phyloP scores from a whole-genome alignment of 2,329 filamentous ascomycete genomes.

The Clonostachys solani region DNA sequence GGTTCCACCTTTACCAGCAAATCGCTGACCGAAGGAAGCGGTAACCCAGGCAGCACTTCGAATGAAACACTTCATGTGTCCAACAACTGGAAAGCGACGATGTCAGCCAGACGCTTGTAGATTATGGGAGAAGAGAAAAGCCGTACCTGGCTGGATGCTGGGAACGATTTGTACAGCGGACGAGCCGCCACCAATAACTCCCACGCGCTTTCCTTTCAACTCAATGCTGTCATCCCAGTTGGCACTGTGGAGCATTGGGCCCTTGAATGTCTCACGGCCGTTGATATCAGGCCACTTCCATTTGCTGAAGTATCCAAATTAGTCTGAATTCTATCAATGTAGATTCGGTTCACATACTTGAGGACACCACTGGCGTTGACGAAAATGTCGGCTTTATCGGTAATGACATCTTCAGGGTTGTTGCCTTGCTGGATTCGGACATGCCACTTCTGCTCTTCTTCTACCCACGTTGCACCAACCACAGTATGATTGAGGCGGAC shows the following conservation, averaged over 20 bases:
- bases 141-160: slow-evolving; percentile 7
- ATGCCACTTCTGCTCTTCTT: slow-evolving; percentile 3
- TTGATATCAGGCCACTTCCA: slow-evolving; percentile 51
- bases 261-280: slow-evolving; percentile 37
- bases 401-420: background rate
- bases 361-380: slow-evolving; percentile 7
- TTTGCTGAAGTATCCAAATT: background rate
- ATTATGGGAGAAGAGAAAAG: background rate
- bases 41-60: slow-evolving; percentile 37
- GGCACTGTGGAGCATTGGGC: slow-evolving; percentile 46
- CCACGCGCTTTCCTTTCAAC: slow-evolving; percentile 43
- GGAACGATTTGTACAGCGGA: slow-evolving; percentile 50
- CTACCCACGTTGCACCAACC: background rate
- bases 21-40: slow-evolving; percentile 21
- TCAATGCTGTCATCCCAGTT: slow-evolving; percentile 46
- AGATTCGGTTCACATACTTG: slow-evolving; percentile 3
- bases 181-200: slow-evolving; percentile 51
- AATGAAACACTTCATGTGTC: slow-evolving; percentile 30
- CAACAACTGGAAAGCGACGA: slow-evolving; percentile 11
- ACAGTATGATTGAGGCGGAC: background rate
- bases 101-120: slow-evolving; percentile 10
- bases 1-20: slow-evolving; percentile 30
- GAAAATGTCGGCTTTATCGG: slow-evolving; percentile 6
- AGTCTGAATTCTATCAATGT: background rate
- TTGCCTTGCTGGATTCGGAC: slow-evolving; percentile 1